Base-by-base conservation (phyloP, 441 rosid species). In the Hypseocharis bilobata region DNA sequence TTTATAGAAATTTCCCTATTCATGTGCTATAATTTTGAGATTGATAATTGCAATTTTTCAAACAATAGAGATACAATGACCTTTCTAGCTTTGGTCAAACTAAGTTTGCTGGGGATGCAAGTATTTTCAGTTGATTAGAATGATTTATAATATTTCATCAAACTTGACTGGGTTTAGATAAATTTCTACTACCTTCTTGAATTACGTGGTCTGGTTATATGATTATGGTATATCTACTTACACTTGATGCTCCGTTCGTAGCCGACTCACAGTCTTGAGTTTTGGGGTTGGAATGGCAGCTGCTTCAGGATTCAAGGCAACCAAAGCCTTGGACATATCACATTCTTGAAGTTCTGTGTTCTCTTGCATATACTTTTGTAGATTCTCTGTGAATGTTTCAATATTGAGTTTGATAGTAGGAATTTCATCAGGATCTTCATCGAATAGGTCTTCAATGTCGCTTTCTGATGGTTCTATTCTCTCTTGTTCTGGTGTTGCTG, bases 161-260 rank as follows among this genome's bases (percentile, higher is more conserved):
- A 32, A 36, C 7, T 0, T 32, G 47, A 19, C 23, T 26, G 2
- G 17, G 2, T 19, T 2, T 2, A 25, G 28, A 26, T 45, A 30
- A 14, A 59, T 28, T 29, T 23, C 27, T 13, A 56, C 30, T 55
- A 55, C 30, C 30, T 13, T 25, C 25, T 55, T 55, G 59, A 55
- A 55, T 49, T 14, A 44, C 47, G 42, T 51, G 26, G 36, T 16
- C 51, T 45, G 96, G 49, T 29, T 36, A 66, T 52, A 62, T 66
- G 47, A 72, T 34, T 51, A 56, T 67, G 45, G 62, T 65, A 68
- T 40, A 65, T 67, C 47, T 72, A 79, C 99, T 94, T 85, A 91
- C 99, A 94, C 99, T 75, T 78, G 84, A 70, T 94, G 98, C 79
- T 94, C 99, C 52, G 99, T 94, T 58, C 98, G 85, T 63, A 94